A percentile compares a stretch with the other conserved stretches of the same genome.
Evolutionary conservation across 148 eudicot species (phyloP).

Genomic region (Gaultheria prostrata): DNA sequence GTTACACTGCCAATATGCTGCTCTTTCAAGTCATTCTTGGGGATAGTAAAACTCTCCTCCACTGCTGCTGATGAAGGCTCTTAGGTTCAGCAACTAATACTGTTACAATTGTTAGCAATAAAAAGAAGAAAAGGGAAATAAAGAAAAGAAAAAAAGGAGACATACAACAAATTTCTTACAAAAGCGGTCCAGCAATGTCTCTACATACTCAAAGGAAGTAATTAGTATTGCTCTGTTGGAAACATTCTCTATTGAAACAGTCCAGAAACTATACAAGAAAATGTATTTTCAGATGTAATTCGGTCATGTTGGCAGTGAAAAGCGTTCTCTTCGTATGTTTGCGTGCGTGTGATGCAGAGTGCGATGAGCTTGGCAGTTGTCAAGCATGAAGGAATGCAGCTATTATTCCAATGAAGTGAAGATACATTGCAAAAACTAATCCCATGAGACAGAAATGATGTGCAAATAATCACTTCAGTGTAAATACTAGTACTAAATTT

Average conservation of each 20-base stretch:
- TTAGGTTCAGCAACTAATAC: not conserved
- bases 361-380: not conserved
- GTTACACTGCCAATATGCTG: not conserved
- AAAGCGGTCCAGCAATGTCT: not conserved
- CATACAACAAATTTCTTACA: not conserved
- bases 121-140: not conserved
- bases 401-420: not conserved
- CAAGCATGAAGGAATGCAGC: not conserved
- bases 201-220: not conserved
- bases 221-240: not conserved
- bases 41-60: not conserved
- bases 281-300: not conserved
- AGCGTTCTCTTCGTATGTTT: not conserved
- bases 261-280: not conserved
- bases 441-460: not conserved
- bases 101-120: not conserved
- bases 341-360: not conserved
- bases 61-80: not conserved
- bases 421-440: not conserved
- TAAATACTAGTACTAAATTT: not conserved
- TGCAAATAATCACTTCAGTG: not conserved
- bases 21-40: not conserved
- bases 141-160: not conserved
- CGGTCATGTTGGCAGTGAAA: not conserved
- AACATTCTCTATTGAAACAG: not conserved